Conservation (phyloP, 768 basidiomycete species). For the Lepiota venenata region DNA sequence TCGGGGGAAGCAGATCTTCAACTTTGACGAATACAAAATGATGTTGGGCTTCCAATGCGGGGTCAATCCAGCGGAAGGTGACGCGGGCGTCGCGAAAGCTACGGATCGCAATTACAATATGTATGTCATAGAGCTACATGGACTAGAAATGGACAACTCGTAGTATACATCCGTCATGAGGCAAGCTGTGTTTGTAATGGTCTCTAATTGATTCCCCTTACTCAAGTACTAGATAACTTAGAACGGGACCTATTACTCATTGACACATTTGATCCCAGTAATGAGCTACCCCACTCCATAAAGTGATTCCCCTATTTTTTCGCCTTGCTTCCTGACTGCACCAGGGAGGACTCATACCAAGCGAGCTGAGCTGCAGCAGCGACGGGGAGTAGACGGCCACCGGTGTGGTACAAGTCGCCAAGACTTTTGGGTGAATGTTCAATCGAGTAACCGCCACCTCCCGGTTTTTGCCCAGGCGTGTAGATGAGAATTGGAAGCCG, state of each 20-base stretch:
- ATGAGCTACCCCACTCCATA: neutral
- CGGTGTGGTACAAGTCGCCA: constrained; percentile 18
- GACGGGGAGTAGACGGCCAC: constrained; percentile 22
- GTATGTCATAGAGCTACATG: constrained; percentile 90
- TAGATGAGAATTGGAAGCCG: constrained; percentile 55
- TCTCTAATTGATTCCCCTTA: neutral
- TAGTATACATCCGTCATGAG: constrained; percentile 11
- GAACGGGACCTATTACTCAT: no score
- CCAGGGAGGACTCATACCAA: constrained; percentile 27
- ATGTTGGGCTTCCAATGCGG: constrained; percentile 91
- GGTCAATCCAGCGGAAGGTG: constrained; percentile 58
- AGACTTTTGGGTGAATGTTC: constrained; percentile 28
- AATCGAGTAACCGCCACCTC: constrained; percentile 24
- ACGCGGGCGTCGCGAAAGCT: constrained; percentile 47
- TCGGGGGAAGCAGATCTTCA: constrained; percentile 59
- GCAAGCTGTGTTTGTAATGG: neutral
- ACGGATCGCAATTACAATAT: constrained; percentile 75
- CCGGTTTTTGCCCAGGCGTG: constrained; percentile 13
- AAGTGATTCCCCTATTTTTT: constrained; percentile 1
- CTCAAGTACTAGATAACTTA: no score
- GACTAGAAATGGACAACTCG: constrained; percentile 55
- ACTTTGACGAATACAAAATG: constrained; percentile 89
- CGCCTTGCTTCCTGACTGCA: constrained; percentile 6
- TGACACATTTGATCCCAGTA: no score
- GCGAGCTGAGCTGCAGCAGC: constrained; percentile 26